Evolutionary conservation across 2,329 filamentous ascomycete species (phyloP).

Genomic region (Aureobasidium sp.): DNA sequence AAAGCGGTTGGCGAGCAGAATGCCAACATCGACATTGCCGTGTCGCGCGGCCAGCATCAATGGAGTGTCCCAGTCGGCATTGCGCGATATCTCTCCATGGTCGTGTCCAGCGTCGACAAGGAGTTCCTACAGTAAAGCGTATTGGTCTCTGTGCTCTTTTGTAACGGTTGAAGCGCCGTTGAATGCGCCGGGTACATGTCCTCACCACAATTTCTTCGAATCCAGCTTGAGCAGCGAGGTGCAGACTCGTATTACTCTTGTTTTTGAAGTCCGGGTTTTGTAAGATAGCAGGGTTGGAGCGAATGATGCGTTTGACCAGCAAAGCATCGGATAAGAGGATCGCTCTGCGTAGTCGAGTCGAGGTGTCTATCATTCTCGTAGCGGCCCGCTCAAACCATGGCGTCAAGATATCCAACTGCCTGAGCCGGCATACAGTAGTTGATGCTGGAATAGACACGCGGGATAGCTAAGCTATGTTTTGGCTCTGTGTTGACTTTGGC

Average conservation of each 20-base stretch:
- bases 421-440: neutral
- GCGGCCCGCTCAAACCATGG: conserved; percentile 7
- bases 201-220: conserved; percentile 54
- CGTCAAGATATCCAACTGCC: conserved; percentile 6
- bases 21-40: conserved; percentile 65
- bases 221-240: conserved; percentile 68
- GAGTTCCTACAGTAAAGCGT: conserved; percentile 36
- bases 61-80: conserved; percentile 71
- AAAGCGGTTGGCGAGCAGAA: conserved; percentile 58
- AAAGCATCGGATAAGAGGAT: conserved; percentile 66
- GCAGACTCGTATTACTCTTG: conserved; percentile 75
- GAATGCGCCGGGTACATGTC: neutral
- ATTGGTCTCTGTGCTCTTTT: neutral
- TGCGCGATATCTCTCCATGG: conserved; percentile 61
- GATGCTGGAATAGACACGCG: neutral
- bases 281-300: conserved; percentile 59
- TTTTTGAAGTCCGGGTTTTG: conserved; percentile 70
- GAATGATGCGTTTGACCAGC: conserved; percentile 69
- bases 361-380: conserved; percentile 59
- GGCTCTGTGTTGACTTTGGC: neutral
- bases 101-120: conserved; percentile 72
- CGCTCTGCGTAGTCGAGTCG: conserved; percentile 69
- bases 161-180: neutral
- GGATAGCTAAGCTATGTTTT: neutral
- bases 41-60: conserved; percentile 66